Conservation (phyloP, 139 green algal genomes). For the Chlorella sp. region DNA sequence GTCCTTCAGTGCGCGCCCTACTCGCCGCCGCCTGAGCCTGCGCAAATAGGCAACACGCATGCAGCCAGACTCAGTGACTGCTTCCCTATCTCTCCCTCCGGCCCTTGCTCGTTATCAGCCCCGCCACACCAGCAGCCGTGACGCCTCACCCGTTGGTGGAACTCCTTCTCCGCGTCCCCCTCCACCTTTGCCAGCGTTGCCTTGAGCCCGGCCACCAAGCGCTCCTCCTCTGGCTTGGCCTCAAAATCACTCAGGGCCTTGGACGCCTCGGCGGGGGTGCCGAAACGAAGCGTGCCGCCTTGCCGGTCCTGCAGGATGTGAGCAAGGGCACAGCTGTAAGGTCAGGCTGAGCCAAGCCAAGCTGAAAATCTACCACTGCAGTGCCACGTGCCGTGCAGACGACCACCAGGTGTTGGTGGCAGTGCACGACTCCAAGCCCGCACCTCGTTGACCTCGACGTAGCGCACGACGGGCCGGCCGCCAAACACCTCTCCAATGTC, state of each 20-base stretch:
- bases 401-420: too few relatives aligned
- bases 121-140: too few relatives aligned
- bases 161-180: conserved; percentile 59
- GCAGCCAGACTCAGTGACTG: too few relatives aligned
- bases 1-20: too few relatives aligned
- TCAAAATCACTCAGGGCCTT: neutral
- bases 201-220: conserved; percentile 33
- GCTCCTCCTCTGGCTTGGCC: conserved; percentile 27
- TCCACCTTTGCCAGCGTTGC: conserved; percentile 42
- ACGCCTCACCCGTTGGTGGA: conserved; percentile 47
- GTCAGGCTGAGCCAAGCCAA: too few relatives aligned
- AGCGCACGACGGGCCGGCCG: neutral
- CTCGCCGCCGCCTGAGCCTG: too few relatives aligned
- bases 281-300: neutral
- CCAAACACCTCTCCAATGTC: neutral
- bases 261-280: neutral
- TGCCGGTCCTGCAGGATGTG: neutral
- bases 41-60: neutral
- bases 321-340: too few relatives aligned
- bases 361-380: too few relatives aligned
- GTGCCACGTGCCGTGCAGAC: too few relatives aligned
- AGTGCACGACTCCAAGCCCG: too few relatives aligned
- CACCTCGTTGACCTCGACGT: neutral
- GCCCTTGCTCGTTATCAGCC: too few relatives aligned
- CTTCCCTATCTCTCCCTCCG: neutral